These are phyloP conservation scores for Eleusine indica DNA, from an alignment of 176 grass and related monocot species.

Conservation along the genomic window DNA sequence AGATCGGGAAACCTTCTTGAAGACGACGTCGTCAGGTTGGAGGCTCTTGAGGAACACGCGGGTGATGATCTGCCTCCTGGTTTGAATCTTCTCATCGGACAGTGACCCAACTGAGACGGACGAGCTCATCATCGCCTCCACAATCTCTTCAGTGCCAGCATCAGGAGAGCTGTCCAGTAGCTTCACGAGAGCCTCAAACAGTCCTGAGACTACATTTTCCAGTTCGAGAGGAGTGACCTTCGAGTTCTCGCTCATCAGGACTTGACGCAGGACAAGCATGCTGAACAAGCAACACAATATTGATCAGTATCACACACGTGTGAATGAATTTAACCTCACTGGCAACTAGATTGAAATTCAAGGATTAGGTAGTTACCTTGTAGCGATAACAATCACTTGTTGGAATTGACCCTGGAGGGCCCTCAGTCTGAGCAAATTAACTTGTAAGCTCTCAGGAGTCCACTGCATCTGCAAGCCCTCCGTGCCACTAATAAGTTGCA, in stretches of 20 bases:
- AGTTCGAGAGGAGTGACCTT: slow-evolving; percentile 34
- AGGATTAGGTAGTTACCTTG: slow-evolving; percentile 52
- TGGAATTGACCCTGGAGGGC: slow-evolving; percentile 76
- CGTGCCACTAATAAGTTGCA: slow-evolving; percentile 61
- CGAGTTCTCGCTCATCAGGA: slow-evolving; percentile 68
- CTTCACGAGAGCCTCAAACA: slow-evolving; percentile 48
- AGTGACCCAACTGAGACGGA: slow-evolving; percentile 26
- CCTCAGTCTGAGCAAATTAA: slow-evolving; percentile 76
- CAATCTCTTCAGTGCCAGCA: slow-evolving; percentile 64
- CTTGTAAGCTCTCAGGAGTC: slow-evolving; percentile 72
- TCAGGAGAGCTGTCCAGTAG: slow-evolving; percentile 58
- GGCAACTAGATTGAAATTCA: background rate
- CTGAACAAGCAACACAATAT: slow-evolving; percentile 48
- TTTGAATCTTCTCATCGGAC: slow-evolving; percentile 46
- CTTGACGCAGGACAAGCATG: slow-evolving; percentile 81
- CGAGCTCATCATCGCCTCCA: slow-evolving; percentile 58
- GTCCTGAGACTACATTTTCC: slow-evolving; percentile 51
- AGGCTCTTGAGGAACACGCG: slow-evolving; percentile 83
- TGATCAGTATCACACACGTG: background rate
- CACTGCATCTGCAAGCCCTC: slow-evolving; percentile 69
- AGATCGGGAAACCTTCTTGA: slow-evolving; percentile 63
- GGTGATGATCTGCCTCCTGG: slow-evolving; percentile 66
- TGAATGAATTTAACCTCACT: background rate
- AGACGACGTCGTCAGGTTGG: slow-evolving; percentile 60
- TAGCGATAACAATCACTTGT: slow-evolving; percentile 78